Percentiles rank a stretch among this genome's conserved stretches.
phyloP scores from a whole-genome alignment of 1,139 yeast genomes.

The Pichia sp. region DNA sequence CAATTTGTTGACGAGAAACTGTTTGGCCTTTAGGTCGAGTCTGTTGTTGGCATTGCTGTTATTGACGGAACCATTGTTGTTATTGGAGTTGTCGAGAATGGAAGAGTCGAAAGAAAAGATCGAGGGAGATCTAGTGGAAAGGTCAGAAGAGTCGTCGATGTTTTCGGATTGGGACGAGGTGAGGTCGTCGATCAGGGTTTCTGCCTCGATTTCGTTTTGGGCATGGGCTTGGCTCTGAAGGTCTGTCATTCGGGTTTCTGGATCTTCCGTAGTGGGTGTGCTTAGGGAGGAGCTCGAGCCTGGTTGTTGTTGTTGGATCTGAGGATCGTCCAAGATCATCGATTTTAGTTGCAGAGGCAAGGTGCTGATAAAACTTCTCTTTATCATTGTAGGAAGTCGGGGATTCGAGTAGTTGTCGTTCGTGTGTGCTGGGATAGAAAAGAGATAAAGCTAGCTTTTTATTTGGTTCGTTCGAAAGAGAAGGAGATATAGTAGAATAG shows the following conservation, averaged over 20 bases:
- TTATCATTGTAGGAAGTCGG: constrained; percentile 13
- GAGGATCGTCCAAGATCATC: constrained; percentile 13
- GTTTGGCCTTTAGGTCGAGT: constrained; percentile 15
- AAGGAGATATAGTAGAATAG: not conserved
- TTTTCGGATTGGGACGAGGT: not conserved
- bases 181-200: not conserved
- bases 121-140: not conserved
- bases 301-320: not conserved
- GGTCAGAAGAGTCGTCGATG: constrained; percentile 2
- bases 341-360: constrained; percentile 19
- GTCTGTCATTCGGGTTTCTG: not conserved
- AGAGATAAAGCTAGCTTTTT: constrained; percentile 2
- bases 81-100: constrained; percentile 1
- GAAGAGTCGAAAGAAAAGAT: constrained; percentile 13
- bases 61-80: not conserved
- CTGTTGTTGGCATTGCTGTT: not conserved
- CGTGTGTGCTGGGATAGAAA: not conserved
- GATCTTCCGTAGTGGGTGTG: not conserved
- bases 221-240: not conserved
- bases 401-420: not conserved
- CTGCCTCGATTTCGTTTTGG: not conserved
- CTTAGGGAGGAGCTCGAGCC: not conserved
- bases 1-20: constrained; percentile 19
- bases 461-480: not conserved
- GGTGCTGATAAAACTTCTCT: constrained; percentile 21